Conservation (phyloP, 805 yeast species). For the Hanseniaspora pseudoguilliermondii region DNA sequence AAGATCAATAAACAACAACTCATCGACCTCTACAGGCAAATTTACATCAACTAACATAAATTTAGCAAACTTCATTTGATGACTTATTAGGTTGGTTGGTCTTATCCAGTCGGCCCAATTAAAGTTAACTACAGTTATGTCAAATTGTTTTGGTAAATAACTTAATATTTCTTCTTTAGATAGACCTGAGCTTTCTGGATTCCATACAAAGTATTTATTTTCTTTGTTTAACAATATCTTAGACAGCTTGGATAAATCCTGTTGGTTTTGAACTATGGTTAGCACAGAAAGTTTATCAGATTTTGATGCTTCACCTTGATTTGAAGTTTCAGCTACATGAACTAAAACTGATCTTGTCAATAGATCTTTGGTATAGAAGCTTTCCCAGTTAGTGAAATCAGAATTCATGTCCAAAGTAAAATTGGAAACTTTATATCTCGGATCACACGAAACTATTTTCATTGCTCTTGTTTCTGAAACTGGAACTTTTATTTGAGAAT, state of each 20-base stretch:
- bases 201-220: constrained; percentile 16
- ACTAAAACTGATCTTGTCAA: constrained; percentile 16
- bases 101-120: constrained; percentile 91
- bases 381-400: constrained; percentile 18
- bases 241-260: constrained; percentile 35
- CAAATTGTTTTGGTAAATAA: constrained; percentile 27
- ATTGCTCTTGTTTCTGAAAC: constrained; percentile 14
- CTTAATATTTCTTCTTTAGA: neutral
- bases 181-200: neutral
- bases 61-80: constrained; percentile 82
- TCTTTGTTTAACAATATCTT: constrained; percentile 80
- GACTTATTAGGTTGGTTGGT: constrained; percentile 60
- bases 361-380: constrained; percentile 15
- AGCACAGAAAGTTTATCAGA: neutral
- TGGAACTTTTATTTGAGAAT: constrained; percentile 50
- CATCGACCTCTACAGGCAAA: constrained; percentile 64
- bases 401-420: constrained; percentile 20
- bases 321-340: constrained; percentile 18
- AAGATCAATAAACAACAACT: constrained; percentile 76
- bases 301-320: neutral
- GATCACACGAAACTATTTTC: constrained; percentile 17
- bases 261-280: neutral
- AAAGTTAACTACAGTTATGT: constrained; percentile 67
- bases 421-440: constrained; percentile 18
- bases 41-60: constrained; percentile 74